A percentile compares a stretch with the other conserved stretches of the same genome.
phyloP scores from a whole-genome alignment of 305 asterid genomes.

The Fraxinus paxiana region DNA sequence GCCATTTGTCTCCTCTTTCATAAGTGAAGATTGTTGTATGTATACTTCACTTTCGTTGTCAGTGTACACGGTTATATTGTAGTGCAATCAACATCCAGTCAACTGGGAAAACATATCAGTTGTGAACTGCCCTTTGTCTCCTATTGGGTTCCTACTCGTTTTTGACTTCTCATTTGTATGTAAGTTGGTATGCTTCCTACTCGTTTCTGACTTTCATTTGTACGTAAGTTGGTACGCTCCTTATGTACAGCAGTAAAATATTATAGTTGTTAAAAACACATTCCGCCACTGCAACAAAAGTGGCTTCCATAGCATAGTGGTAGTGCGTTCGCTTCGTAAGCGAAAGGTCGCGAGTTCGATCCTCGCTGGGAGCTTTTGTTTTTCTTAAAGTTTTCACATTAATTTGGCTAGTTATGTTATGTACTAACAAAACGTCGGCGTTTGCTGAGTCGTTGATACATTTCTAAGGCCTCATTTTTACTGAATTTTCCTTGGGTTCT shows the following conservation, averaged over 20 bases:
- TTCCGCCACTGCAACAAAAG: background rate
- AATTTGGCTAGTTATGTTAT: background rate
- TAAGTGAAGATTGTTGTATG: background rate
- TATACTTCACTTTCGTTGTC: background rate
- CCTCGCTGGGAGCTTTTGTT: constrained; percentile 77
- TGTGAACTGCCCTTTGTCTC: too few relatives aligned
- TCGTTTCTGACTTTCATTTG: too few relatives aligned
- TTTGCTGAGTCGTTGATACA: background rate
- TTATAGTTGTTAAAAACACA: too few relatives aligned
- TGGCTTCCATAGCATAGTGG: constrained; percentile 74
- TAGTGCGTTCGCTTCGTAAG: constrained; percentile 99
- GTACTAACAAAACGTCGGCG: background rate
- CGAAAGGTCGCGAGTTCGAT: constrained; percentile 99
- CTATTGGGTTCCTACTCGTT: too few relatives aligned
- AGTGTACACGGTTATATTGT: too few relatives aligned
- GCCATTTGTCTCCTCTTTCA: background rate
- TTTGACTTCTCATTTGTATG: too few relatives aligned
- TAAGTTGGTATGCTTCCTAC: too few relatives aligned
- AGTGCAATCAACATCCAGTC: too few relatives aligned
- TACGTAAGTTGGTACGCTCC: too few relatives aligned
- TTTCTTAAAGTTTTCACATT: background rate
- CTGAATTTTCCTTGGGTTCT: background rate
- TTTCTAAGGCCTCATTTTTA: background rate
- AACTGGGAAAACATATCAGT: background rate
- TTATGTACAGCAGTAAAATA: too few relatives aligned